Evolutionary conservation across 805 yeast genomes (phyloP).

Genomic region (Tetrapisispora pingtungensis): DNA sequence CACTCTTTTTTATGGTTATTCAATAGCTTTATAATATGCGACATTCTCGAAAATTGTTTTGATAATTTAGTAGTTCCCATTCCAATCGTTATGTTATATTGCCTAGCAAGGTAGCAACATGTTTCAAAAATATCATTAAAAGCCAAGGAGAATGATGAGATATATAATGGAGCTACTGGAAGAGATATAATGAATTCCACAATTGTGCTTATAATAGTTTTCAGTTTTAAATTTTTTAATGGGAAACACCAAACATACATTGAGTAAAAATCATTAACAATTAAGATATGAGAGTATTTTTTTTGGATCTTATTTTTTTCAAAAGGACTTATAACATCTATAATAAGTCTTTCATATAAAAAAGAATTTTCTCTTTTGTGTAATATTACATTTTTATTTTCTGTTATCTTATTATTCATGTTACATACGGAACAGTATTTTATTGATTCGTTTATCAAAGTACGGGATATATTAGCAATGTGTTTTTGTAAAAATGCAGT

Average conservation of each 20-base stretch:
- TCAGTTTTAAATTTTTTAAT: constrained; percentile 16
- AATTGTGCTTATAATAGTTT: constrained; percentile 12
- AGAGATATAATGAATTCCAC: constrained; percentile 13
- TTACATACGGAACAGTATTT: constrained; percentile 26
- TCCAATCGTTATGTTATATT: constrained; percentile 19
- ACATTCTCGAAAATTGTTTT: constrained; percentile 5
- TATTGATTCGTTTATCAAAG: constrained; percentile 10
- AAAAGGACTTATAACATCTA: constrained; percentile 24
- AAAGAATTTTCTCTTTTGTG: constrained; percentile 14
- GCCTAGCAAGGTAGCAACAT: constrained; percentile 16
- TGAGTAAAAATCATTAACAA: constrained; percentile 23
- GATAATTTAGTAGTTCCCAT: constrained; percentile 10
- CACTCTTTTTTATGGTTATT: constrained; percentile 13
- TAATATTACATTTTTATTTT: constrained; percentile 10
- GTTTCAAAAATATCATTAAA: constrained; percentile 24
- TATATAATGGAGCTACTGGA: constrained; percentile 22
- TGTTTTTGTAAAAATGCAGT: constrained; percentile 11
- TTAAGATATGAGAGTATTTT: constrained; percentile 21
- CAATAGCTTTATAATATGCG: constrained; percentile 11
- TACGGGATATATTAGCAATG: constrained; percentile 22
- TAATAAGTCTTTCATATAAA: constrained; percentile 24
- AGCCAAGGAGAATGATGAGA: constrained; percentile 23
- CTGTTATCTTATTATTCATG: constrained; percentile 7
- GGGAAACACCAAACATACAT: constrained; percentile 26
- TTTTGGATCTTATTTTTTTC: constrained; percentile 16